phyloP scores from a whole-genome alignment of 2,329 filamentous ascomycete species.

The Zalaria sp. region DNA sequence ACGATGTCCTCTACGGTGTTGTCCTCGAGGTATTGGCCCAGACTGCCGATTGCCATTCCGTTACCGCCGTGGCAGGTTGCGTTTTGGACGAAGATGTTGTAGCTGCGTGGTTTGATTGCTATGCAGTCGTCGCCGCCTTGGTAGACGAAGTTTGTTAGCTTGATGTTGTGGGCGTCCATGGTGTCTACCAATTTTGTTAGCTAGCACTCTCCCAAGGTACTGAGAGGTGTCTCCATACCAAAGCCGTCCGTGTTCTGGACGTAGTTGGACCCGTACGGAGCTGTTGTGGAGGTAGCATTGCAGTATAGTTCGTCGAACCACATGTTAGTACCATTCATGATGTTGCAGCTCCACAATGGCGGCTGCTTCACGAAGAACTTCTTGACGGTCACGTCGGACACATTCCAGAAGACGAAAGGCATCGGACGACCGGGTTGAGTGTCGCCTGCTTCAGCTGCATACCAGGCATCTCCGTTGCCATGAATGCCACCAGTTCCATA shows the following conservation, averaged over 20 bases:
- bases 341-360: slow-evolving; percentile 40
- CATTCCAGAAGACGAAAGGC: slow-evolving; percentile 46
- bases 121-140: slow-evolving; percentile 49
- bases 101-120: slow-evolving; percentile 46
- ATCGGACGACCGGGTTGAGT: slow-evolving; percentile 40
- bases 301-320: slow-evolving; percentile 35
- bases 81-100: slow-evolving; percentile 42
- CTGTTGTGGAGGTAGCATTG: slow-evolving; percentile 37
- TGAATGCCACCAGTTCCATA: slow-evolving; percentile 39
- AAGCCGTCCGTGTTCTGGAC: slow-evolving; percentile 46
- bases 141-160: slow-evolving; percentile 36
- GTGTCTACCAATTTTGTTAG: slow-evolving; percentile 23
- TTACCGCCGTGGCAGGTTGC: slow-evolving; percentile 40
- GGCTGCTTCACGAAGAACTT: slow-evolving; percentile 39
- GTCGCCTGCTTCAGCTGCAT: slow-evolving; percentile 30
- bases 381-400: slow-evolving; percentile 37
- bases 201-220: too few species aligned
- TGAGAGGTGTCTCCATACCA: slow-evolving; percentile 11
- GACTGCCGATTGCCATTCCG: slow-evolving; percentile 35
- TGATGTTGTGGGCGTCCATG: slow-evolving; percentile 38
- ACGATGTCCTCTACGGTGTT: slow-evolving; percentile 35
- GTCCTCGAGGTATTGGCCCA: slow-evolving; percentile 43
- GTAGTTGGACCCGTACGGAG: slow-evolving; percentile 39
- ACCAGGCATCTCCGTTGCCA: slow-evolving; percentile 42
- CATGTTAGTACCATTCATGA: slow-evolving; percentile 44